These are phyloP conservation scores for Phytopythium boreale DNA, from an alignment of 352 stramenopile genomes.

Conservation along the genomic window DNA sequence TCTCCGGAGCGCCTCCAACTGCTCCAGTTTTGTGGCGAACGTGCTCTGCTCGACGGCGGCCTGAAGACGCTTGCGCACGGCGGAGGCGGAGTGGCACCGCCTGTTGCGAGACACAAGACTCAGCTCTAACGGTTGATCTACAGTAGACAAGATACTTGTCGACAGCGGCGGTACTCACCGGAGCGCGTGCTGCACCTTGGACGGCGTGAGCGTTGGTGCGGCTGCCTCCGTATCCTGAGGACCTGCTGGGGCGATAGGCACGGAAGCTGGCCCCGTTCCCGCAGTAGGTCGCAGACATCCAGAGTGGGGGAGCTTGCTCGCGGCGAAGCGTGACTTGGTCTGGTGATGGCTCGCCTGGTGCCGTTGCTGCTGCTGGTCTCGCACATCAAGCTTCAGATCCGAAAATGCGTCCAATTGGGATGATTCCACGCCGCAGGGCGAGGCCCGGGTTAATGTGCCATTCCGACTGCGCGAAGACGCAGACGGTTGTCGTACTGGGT, in stretches of 20 bases:
- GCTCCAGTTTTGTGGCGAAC: conserved; percentile 26
- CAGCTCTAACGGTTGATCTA: not conserved
- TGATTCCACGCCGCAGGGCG: no score
- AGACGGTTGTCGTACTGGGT: not conserved
- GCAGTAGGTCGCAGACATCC: not conserved
- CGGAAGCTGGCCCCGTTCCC: not conserved
- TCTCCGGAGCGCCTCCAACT: conserved; percentile 37
- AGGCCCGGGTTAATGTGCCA: not conserved
- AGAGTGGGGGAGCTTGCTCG: not conserved
- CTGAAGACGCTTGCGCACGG: conserved; percentile 63
- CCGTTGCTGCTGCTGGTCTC: conserved; percentile 8
- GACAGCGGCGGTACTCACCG: conserved; percentile 10
- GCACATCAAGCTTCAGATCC: conserved; percentile 30
- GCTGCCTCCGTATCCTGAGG: not conserved
- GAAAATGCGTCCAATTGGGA: conserved; percentile 19
- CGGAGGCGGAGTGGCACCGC: conserved; percentile 63
- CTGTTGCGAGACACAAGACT: conserved; percentile 16
- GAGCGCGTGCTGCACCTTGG: conserved; percentile 20
- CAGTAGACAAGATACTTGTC: not conserved
- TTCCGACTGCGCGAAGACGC: not conserved
- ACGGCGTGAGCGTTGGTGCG: conserved; percentile 10
- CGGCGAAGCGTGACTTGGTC: not conserved
- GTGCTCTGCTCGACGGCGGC: conserved; percentile 49
- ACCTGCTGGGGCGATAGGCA: not conserved
- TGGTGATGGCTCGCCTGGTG: conserved; percentile 4